These are phyloP conservation scores for Cutaneotrichosporon cyanovorans DNA, from an alignment of 1,284 basidiomycete genomes.

Conservation along the genomic window DNA sequence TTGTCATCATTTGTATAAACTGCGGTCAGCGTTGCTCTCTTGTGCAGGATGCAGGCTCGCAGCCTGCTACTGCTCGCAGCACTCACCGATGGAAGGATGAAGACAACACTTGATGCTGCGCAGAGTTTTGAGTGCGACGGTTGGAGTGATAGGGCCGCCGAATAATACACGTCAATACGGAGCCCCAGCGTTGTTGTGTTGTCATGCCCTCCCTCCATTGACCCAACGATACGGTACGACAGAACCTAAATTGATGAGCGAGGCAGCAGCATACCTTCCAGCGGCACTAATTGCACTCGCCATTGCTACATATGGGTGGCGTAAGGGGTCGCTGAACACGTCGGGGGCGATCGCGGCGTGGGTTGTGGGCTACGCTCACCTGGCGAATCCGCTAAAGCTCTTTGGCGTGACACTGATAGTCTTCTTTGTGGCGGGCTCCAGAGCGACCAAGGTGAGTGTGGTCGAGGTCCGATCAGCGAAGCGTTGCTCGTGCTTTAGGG, in stretches of 20 bases:
- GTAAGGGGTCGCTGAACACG: slow-evolving; percentile 45
- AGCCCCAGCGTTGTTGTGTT: background rate
- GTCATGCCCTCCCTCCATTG: too few relatives aligned
- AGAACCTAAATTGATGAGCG: background rate
- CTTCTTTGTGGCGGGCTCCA: slow-evolving; percentile 74
- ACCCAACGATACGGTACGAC: too few relatives aligned
- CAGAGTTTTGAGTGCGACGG: background rate
- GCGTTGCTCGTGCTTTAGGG: background rate
- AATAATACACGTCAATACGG: background rate
- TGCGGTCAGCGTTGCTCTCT: slow-evolving; percentile 2
- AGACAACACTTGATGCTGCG: slow-evolving; percentile 4
- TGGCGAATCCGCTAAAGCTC: slow-evolving; percentile 40
- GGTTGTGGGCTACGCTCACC: slow-evolving; percentile 55
- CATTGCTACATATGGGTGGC: slow-evolving; percentile 52
- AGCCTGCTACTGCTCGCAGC: background rate
- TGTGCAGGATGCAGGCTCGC: background rate
- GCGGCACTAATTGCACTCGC: slow-evolving; percentile 48
- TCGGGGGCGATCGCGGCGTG: slow-evolving; percentile 61
- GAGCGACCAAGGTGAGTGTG: slow-evolving; percentile 71
- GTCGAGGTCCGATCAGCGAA: background rate
- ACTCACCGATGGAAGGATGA: slow-evolving; percentile 27
- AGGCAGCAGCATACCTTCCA: slow-evolving; percentile 28
- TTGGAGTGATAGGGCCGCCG: too few relatives aligned
- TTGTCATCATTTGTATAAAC: slow-evolving; percentile 33
- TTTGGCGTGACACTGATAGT: slow-evolving; percentile 69